Evolutionary conservation across 352 stramenopile species (phyloP).

Genomic region (Pythium brachiatum): DNA sequence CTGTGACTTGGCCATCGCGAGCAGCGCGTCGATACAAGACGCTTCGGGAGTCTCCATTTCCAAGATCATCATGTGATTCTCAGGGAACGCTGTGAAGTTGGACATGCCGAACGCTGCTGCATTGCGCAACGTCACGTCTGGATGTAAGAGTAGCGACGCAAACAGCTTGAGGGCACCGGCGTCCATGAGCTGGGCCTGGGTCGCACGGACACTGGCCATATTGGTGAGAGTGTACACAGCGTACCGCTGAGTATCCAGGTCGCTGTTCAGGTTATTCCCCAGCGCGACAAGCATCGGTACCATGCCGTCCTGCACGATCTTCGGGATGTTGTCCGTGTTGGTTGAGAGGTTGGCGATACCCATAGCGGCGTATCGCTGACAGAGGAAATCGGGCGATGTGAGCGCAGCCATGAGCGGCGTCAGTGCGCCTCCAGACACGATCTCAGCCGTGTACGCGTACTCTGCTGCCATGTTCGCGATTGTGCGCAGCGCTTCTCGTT

Average conservation of each 20-base stretch:
- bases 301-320: conserved; percentile 89
- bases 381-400: conserved; percentile 89
- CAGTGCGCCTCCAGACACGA: conserved; percentile 90
- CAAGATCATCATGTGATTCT: conserved; percentile 90
- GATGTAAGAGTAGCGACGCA: conserved; percentile 61
- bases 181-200: conserved; percentile 83
- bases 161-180: conserved; percentile 73
- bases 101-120: conserved; percentile 89
- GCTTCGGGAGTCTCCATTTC: conserved; percentile 25
- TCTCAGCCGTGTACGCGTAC: conserved; percentile 91
- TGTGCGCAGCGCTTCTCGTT: conserved; percentile 91
- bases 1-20: conserved; percentile 54
- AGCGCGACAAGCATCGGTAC: conserved; percentile 88
- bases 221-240: conserved; percentile 94
- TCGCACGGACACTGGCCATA: conserved; percentile 81
- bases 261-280: conserved; percentile 75
- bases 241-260: conserved; percentile 93
- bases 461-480: conserved; percentile 96
- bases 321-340: conserved; percentile 87
- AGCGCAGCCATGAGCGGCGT: conserved; percentile 88
- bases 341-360: conserved; percentile 94
- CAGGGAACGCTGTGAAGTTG: conserved; percentile 92
- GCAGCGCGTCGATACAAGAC: conserved; percentile 50
- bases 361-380: conserved; percentile 94
- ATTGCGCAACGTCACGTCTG: conserved; percentile 86